phyloP scores from a whole-genome alignment of 441 rosid species.

The Corymbia citriodora region DNA sequence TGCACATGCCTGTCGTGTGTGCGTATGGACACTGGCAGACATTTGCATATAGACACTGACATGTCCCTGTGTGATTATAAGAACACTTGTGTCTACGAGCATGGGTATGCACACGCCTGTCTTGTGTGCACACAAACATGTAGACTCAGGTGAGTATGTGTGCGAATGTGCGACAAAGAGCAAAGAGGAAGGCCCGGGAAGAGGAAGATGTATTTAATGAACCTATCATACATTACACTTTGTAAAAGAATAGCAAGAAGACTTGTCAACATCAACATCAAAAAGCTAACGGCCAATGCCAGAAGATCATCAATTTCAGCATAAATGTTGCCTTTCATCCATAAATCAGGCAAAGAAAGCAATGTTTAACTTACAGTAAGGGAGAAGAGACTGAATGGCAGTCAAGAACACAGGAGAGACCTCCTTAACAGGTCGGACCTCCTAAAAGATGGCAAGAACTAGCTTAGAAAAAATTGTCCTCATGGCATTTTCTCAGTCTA shows the following conservation, averaged over 20 bases:
- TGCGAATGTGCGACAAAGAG: neutral
- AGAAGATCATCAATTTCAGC: neutral
- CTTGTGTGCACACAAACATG: neutral
- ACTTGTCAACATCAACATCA: neutral
- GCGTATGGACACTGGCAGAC: neutral
- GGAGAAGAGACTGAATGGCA: conserved; percentile 80
- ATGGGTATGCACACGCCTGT: neutral
- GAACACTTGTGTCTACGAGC: neutral
- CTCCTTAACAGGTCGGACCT: conserved; percentile 83
- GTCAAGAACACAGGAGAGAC: conserved; percentile 80
- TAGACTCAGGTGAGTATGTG: neutral
- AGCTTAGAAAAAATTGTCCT: neutral
- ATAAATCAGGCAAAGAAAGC: neutral
- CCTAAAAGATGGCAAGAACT: conserved; percentile 43
- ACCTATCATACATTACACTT: neutral
- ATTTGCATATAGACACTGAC: neutral
- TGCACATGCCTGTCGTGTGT: neutral
- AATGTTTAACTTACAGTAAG: conserved; percentile 66
- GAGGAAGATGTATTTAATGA: neutral
- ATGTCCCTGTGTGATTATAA: neutral
- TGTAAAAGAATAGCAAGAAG: neutral
- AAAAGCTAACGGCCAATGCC: neutral
- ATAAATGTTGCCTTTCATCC: neutral
- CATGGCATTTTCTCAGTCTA: neutral
- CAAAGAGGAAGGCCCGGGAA: neutral